phyloP scores from a whole-genome alignment of 2,329 filamentous ascomycete species.

The Aspergillus caelatus region DNA sequence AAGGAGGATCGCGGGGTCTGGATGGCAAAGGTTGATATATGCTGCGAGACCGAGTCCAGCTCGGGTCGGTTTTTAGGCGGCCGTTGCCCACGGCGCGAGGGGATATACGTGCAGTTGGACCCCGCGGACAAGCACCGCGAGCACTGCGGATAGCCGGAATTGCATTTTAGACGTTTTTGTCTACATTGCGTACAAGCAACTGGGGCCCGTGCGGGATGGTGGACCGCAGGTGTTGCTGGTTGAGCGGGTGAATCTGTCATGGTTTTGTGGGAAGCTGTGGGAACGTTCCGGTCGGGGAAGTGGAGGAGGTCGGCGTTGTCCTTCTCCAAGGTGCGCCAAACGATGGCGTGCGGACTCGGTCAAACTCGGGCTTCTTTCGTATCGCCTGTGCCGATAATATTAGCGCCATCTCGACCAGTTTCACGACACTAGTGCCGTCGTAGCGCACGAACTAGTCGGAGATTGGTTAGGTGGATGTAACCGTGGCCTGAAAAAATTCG shows the following conservation, averaged over 20 bases:
- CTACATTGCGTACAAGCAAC: conserved; percentile 7
- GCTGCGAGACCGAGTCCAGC: conserved; percentile 1
- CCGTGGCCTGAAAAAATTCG: too few relatives aligned
- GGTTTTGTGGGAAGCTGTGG: not conserved
- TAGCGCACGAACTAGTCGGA: not conserved
- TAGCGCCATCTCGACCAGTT: not conserved
- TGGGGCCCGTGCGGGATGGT: not conserved
- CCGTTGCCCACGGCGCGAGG: not conserved
- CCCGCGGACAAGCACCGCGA: not conserved
- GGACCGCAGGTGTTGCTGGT: not conserved
- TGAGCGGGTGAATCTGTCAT: not conserved
- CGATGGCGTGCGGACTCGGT: not conserved
- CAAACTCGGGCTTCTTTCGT: not conserved
- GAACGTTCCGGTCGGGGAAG: not conserved
- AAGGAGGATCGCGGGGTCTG: conserved; percentile 1
- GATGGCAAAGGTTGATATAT: conserved; percentile 1
- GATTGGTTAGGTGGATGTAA: too few relatives aligned
- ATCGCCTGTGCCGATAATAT: not conserved
- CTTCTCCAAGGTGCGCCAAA: not conserved
- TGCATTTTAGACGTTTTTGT: conserved; percentile 5
- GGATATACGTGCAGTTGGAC: not conserved
- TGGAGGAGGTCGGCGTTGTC: not conserved
- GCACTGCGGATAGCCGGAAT: conserved; percentile 3
- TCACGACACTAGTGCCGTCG: not conserved
- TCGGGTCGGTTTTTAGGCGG: not conserved